These are phyloP conservation scores for Colletotrichum zoysiae DNA, from an alignment of 2,329 filamentous ascomycete species.

Conservation along the genomic window DNA sequence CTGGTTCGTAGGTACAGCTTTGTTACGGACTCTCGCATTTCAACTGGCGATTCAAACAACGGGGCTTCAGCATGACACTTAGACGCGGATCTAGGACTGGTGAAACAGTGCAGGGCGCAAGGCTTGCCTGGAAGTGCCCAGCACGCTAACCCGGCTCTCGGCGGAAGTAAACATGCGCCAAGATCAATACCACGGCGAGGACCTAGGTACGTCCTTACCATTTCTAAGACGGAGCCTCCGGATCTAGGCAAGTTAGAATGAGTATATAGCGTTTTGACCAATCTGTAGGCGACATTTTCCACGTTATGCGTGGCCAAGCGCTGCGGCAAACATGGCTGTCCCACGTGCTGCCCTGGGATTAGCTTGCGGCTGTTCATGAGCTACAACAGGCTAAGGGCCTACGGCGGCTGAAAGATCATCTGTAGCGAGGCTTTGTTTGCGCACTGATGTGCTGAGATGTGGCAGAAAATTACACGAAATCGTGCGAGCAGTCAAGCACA, in stretches of 20 bases:
- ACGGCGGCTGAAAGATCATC: too few species aligned
- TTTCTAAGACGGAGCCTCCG: not conserved
- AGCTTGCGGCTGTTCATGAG: not conserved
- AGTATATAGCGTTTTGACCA: not conserved
- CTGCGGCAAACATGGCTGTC: not conserved
- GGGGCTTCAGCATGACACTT: too few species aligned
- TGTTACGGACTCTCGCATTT: not conserved
- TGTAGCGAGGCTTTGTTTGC: not conserved
- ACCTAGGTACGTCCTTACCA: conserved; percentile 16
- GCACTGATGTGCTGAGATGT: conserved; percentile 1
- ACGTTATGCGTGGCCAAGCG: not conserved
- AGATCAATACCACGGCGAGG: not conserved
- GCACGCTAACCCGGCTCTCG: not conserved
- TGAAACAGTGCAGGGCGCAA: not conserved
- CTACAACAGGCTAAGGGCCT: not conserved
- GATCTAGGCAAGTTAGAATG: not conserved
- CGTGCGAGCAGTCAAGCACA: not conserved
- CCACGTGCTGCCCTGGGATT: conserved; percentile 28
- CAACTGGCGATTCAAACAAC: not conserved
- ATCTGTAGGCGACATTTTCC: not conserved
- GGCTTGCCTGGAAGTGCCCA: not conserved
- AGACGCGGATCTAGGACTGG: accelerated
- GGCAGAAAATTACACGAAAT: conserved; percentile 2
- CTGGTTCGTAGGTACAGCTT: not conserved
- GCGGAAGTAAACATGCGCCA: too few species aligned